A percentile compares a stretch with the other conserved stretches of the same genome.
phyloP scores from a whole-genome alignment of 305 asterid species.

The Fraxinus nigra region DNA sequence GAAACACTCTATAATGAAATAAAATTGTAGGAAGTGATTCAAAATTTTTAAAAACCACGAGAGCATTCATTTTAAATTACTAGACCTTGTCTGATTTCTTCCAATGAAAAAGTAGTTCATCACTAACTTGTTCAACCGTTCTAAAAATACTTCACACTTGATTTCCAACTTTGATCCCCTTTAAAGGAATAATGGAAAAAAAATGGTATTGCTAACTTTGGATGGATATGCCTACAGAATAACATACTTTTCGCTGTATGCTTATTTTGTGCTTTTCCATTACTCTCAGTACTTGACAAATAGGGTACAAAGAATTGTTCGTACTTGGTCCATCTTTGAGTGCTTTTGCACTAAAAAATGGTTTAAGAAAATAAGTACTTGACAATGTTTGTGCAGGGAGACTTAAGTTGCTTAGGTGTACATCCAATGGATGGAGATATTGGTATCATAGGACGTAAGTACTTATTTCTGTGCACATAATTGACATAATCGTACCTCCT shows the following conservation, averaged over 20 bases:
- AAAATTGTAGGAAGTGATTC: neutral
- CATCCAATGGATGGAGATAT: slow-evolving; percentile 26
- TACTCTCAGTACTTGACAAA: neutral
- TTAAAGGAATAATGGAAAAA: neutral
- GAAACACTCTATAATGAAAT: neutral
- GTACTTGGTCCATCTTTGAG: neutral
- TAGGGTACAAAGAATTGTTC: neutral
- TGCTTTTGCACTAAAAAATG: neutral
- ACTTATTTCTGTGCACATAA: slow-evolving; percentile 8
- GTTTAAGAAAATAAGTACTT: slow-evolving; percentile 6
- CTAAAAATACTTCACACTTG: neutral
- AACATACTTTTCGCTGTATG: neutral
- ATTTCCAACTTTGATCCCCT: neutral
- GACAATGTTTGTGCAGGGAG: slow-evolving; percentile 50
- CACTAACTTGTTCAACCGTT: neutral
- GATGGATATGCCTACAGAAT: neutral
- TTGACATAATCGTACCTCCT: neutral
- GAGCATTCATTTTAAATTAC: neutral
- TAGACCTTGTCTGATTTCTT: neutral
- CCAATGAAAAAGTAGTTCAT: neutral
- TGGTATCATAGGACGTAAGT: slow-evolving; percentile 83
- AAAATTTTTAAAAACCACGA: neutral
- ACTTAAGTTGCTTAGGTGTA: slow-evolving; percentile 53
- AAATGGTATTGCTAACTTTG: neutral
- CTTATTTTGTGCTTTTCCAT: neutral